phyloP scores from a whole-genome alignment of 1,139 yeast species.

The Trichomonascaceae sp. region DNA sequence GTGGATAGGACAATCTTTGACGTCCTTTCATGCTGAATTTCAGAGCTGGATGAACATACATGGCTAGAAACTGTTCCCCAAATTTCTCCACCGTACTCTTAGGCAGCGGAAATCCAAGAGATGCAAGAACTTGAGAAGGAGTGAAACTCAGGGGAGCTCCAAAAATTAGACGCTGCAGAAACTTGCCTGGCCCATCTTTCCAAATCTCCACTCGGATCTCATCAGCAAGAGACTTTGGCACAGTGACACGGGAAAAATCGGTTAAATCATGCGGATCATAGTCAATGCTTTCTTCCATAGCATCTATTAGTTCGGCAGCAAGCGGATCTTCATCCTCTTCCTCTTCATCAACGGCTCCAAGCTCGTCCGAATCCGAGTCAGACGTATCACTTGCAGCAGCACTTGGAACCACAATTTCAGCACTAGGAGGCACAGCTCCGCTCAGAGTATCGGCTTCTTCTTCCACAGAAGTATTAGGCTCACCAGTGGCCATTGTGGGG shows the following conservation, averaged over 20 bases:
- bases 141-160: not conserved
- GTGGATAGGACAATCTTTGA: constrained; percentile 25
- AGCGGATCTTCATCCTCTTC: not conserved
- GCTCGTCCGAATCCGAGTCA: constrained; percentile 7
- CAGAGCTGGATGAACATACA: constrained; percentile 30
- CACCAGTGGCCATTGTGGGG: not conserved
- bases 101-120: constrained; percentile 34
- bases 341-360: constrained; percentile 6
- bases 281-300: constrained; percentile 13
- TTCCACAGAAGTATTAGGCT: not conserved
- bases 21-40: constrained; percentile 27
- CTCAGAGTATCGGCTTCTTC: not conserved
- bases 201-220: constrained; percentile 57
- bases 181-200: constrained; percentile 51
- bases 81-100: constrained; percentile 22
- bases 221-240: constrained; percentile 39
- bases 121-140: constrained; percentile 33
- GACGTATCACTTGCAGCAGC: not conserved
- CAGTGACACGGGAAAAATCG: constrained; percentile 17
- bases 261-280: constrained; percentile 16
- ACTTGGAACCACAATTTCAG: not conserved
- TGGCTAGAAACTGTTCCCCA: constrained; percentile 20
- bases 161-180: constrained; percentile 33
- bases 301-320: constrained; percentile 9
- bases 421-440: not conserved